Evolutionary conservation across 164 flowering plant species (phyloP).

Genomic region (Aristolochia fimbriata): DNA sequence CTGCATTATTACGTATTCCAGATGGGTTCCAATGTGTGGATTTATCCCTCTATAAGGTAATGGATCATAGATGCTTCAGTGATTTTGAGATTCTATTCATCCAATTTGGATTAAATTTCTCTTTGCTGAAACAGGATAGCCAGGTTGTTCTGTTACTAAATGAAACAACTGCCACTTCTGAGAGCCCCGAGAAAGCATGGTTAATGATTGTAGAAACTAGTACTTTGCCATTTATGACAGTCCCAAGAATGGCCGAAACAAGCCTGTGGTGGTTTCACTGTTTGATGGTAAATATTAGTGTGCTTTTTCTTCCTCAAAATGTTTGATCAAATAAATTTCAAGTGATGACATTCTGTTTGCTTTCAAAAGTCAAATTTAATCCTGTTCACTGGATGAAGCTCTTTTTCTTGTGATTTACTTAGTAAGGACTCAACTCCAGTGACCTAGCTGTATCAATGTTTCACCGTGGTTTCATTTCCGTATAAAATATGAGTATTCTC

Average conservation of each 20-base stretch:
- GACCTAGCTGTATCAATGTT: too few species aligned
- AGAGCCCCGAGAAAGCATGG: conserved; percentile 51
- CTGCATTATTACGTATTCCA: conserved; percentile 51
- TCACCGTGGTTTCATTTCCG: too few species aligned
- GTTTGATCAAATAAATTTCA: neutral
- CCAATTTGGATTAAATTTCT: neutral
- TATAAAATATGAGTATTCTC: too few species aligned
- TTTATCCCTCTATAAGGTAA: conserved; percentile 85
- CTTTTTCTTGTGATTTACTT: too few species aligned
- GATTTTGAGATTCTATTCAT: neutral
- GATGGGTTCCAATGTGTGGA: conserved; percentile 71
- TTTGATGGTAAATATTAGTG: conserved; percentile 41
- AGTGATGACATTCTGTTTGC: too few species aligned
- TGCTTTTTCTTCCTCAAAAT: neutral
- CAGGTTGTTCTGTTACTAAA: conserved; percentile 74
- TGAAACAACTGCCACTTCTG: conserved; percentile 37
- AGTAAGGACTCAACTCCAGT: too few species aligned
- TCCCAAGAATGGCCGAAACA: conserved; percentile 28
- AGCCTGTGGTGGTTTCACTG: conserved; percentile 53
- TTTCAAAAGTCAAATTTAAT: too few species aligned
- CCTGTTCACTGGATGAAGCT: too few species aligned
- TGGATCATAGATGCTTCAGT: neutral
- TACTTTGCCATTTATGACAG: conserved; percentile 63
- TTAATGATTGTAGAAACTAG: conserved; percentile 59
- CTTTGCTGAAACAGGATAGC: conserved; percentile 44